phyloP scores from a whole-genome alignment of 1,139 yeast genomes.

The Taiozyma sp. region DNA sequence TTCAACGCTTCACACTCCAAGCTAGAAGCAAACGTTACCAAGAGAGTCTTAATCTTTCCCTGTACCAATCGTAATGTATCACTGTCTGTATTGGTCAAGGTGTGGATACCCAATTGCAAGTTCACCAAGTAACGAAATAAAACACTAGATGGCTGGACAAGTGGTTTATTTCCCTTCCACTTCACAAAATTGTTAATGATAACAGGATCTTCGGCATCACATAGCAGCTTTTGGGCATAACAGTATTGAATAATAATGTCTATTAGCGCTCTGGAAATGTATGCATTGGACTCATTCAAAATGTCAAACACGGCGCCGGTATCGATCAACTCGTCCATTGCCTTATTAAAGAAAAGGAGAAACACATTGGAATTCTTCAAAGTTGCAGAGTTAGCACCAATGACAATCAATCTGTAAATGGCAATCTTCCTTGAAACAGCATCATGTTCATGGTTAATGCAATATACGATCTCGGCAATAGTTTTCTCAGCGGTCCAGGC shows the following conservation, averaged over 20 bases:
- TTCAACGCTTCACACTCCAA: background rate
- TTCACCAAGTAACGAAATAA: slow-evolving; percentile 33
- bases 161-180: slow-evolving; percentile 27
- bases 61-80: slow-evolving; percentile 20
- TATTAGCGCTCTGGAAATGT: slow-evolving; percentile 19
- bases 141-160: slow-evolving; percentile 27
- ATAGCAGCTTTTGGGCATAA: slow-evolving; percentile 33
- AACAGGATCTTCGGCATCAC: slow-evolving; percentile 1
- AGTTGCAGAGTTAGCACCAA: slow-evolving; percentile 20
- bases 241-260: slow-evolving; percentile 35
- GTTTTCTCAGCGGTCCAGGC: slow-evolving; percentile 19
- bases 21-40: slow-evolving; percentile 22
- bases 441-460: slow-evolving; percentile 12
- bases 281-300: slow-evolving; percentile 19
- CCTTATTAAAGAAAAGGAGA: slow-evolving; percentile 28
- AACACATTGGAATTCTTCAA: slow-evolving; percentile 31
- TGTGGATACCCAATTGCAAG: slow-evolving; percentile 29
- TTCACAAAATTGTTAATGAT: slow-evolving; percentile 15
- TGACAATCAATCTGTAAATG: slow-evolving; percentile 17
- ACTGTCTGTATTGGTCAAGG: slow-evolving; percentile 18
- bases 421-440: slow-evolving; percentile 14
- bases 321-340: slow-evolving; percentile 32
- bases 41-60: slow-evolving; percentile 26
- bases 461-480: slow-evolving; percentile 15
- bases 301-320: slow-evolving; percentile 31